Base-by-base conservation (phyloP, 192 early-diverging fungal species). In the Umbelopsis vinacea region DNA sequence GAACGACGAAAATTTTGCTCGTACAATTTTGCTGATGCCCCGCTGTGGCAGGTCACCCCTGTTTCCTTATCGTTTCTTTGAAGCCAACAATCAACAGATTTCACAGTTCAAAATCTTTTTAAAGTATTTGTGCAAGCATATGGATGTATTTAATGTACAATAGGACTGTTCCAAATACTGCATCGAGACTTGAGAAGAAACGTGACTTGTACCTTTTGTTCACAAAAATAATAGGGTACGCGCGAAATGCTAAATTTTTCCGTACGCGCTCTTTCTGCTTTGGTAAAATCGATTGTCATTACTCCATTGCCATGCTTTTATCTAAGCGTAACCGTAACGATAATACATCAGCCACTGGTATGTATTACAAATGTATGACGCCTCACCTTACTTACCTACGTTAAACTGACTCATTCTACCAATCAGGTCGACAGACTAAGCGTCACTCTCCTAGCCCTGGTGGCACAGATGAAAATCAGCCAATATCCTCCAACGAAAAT, bases 391-490 rank as follows among this genome's bases (percentile, higher is more conserved):
- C 19, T 37, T 26, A 29, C 17, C 26, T 12, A 37, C 57, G 19
- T 11, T 63, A 7, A 6, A 0, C 57, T 63, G 37, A 63, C 26
- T 63, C 14, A 37, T 10, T 38, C 15, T 17, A n/a, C 15, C 40
- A n/a, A 19, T 0, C 26, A 63, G 57, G 29, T n/a, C 57, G 29
- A 63, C 26, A 8, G 26, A 63, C 57, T 14, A 63, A 63, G 57
- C 57, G 57, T 19, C 57, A 63, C 26, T 63, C 57, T 63, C 57
- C 57, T 37, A 63, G 57, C 33, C 57, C 57, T n/a, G 15, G 57
- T 63, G 33, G 29, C 26, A 63, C 57, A 63, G 57, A 63, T 35
- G 57, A 63, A 37, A 63, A 63, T 63, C 57, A 63, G 33, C 57
- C 57, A n/a, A 35, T 37, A n/a, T 35, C 57, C 2, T 7, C 33